Conservation (phyloP, 495 filamentous ascomycete species). For the Talaromyces proteolyticus region DNA sequence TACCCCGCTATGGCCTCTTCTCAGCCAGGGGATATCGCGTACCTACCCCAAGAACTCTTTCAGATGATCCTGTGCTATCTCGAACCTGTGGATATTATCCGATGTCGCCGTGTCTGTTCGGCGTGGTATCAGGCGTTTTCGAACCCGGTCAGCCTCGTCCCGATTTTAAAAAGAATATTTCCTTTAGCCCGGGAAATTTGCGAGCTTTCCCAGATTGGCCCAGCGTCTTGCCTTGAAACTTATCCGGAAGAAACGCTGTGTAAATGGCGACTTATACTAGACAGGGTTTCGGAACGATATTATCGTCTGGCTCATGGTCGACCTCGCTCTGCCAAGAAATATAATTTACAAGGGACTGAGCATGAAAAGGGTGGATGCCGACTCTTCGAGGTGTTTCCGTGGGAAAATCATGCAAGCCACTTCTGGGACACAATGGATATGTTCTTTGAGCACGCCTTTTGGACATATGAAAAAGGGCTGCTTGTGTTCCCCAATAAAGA, state of each 20-base stretch:
- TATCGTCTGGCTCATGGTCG: slow-evolving; percentile 43
- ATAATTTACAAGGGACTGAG: slow-evolving; percentile 15
- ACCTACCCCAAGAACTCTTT: slow-evolving; percentile 37
- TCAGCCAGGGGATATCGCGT: slow-evolving; percentile 12
- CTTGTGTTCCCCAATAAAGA: slow-evolving; percentile 48
- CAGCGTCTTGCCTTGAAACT: background rate
- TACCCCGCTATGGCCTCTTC: slow-evolving; percentile 1
- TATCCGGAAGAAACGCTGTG: slow-evolving; percentile 1
- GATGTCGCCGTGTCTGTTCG: slow-evolving; percentile 49
- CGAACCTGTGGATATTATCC: slow-evolving; percentile 42
- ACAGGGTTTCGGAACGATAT: slow-evolving; percentile 51
- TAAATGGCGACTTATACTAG: slow-evolving; percentile 42
- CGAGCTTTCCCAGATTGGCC: slow-evolving; percentile 12
- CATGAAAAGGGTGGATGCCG: slow-evolving; percentile 15
- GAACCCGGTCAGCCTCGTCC: slow-evolving; percentile 35
- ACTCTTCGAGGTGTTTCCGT: slow-evolving; percentile 48
- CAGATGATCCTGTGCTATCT: slow-evolving; percentile 37
- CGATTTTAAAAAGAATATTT: slow-evolving; percentile 45
- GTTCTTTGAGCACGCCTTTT: slow-evolving; percentile 49
- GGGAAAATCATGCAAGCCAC: slow-evolving; percentile 49
- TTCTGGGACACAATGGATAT: slow-evolving; percentile 30
- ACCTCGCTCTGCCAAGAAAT: slow-evolving; percentile 43
- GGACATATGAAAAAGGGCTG: slow-evolving; percentile 56
- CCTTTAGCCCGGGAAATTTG: slow-evolving; percentile 50
- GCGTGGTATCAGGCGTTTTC: slow-evolving; percentile 51